Evolutionary conservation across 208 protist species (phyloP).

Genomic region (Novymonas esmeraldas): DNA sequence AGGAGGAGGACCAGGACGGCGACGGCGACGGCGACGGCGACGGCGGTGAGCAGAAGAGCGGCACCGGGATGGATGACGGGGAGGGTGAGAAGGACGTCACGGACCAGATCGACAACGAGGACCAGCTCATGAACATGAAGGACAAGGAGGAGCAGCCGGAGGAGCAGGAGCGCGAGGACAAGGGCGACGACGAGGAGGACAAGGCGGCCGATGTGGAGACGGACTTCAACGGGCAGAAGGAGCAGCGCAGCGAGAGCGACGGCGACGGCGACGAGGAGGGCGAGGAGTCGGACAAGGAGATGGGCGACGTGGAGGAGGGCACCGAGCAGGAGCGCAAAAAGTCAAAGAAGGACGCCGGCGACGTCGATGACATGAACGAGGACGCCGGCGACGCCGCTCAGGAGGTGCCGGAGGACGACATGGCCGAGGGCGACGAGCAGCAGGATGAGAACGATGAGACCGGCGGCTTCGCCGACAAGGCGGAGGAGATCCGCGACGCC

Average conservation of each 20-base stretch:
- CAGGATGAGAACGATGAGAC: constrained; percentile 72
- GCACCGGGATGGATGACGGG: constrained; percentile 99
- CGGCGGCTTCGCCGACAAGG: constrained; percentile 85
- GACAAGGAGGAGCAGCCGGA: constrained; percentile 92
- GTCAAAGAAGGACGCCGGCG: constrained; percentile 71
- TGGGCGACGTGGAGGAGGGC: constrained; percentile 90
- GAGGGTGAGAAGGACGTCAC: constrained; percentile 98
- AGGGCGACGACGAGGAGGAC: constrained; percentile 89
- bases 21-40: constrained; percentile 75
- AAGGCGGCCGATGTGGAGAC: constrained; percentile 89
- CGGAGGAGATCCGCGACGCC: constrained; percentile 78
- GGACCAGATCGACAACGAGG: constrained; percentile 98
- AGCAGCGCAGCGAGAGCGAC: constrained; percentile 76
- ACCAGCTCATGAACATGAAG: constrained; percentile 92
- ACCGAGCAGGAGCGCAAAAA: constrained; percentile 86
- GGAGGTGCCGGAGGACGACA: constrained; percentile 85
- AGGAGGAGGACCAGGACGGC: constrained; percentile 84
- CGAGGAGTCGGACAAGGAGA: constrained; percentile 78
- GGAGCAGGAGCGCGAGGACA: constrained; percentile 56
- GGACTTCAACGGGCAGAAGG: constrained; percentile 85
- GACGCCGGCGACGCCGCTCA: constrained; percentile 75
- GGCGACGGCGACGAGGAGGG: constrained; percentile 76
- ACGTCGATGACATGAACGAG: constrained; percentile 74
- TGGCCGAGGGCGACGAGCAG: constrained; percentile 53
- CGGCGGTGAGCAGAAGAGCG: constrained; percentile 75